A percentile compares a stretch with the other conserved stretches of the same genome.
Evolutionary conservation across 345 rosid species (phyloP).

Genomic region (Populus simonii): DNA sequence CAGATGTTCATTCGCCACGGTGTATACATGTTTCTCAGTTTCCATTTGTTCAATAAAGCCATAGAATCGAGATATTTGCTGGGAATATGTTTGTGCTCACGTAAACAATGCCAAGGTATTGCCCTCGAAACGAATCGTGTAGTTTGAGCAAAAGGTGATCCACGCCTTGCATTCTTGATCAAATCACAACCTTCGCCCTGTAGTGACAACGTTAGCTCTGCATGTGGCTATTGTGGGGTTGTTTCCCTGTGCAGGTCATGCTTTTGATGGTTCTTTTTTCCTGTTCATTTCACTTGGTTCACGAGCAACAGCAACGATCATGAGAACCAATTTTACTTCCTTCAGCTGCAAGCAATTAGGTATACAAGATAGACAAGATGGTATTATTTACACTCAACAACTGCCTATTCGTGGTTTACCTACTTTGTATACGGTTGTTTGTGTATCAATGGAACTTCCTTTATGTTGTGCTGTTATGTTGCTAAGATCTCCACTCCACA

Average conservation of each 20-base stretch:
- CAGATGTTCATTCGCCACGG: constrained; percentile 33
- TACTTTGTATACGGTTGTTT: too few relatives aligned
- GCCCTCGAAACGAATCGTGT: not conserved
- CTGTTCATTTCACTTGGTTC: not conserved
- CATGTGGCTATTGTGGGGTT: not conserved
- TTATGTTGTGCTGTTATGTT: too few relatives aligned
- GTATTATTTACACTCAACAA: not conserved
- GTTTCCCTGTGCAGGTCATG: too few relatives aligned
- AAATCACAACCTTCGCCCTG: not conserved
- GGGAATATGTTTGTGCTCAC: not conserved
- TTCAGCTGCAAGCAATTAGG: too few relatives aligned
- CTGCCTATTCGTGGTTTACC: not conserved
- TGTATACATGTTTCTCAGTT: constrained; percentile 23
- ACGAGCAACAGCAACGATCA: too few relatives aligned
- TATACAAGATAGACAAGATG: not conserved
- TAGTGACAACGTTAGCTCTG: not conserved
- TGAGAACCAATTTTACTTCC: not conserved
- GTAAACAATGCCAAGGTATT: not conserved
- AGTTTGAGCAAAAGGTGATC: not conserved
- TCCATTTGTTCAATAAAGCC: constrained; percentile 27
- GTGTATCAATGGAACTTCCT: too few relatives aligned
- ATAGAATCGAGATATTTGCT: constrained; percentile 10
- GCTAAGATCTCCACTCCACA: too few relatives aligned
- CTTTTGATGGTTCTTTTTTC: not conserved
- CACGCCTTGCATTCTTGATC: not conserved